phyloP scores from a whole-genome alignment of 148 eudicot genomes.

The Diospyros kaki region DNA sequence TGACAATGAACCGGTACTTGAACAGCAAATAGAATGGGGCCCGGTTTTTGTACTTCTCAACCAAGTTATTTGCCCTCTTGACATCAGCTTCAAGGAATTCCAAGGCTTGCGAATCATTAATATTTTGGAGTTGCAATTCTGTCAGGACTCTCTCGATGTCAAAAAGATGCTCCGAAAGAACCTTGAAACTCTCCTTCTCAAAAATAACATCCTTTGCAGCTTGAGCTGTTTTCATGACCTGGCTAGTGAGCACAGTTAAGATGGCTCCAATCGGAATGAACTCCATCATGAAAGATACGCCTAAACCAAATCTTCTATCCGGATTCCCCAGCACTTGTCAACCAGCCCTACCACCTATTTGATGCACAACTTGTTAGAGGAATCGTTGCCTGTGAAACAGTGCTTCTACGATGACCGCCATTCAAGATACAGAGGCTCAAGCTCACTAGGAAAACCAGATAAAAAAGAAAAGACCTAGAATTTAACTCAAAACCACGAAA shows the following conservation, averaged over 20 bases:
- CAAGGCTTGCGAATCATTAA: conserved; percentile 32
- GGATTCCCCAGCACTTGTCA: neutral
- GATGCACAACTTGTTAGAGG: neutral
- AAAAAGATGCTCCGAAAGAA: conserved; percentile 29
- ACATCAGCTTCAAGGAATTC: conserved; percentile 33
- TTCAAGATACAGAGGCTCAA: neutral
- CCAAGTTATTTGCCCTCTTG: conserved; percentile 30
- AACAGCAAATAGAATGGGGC: conserved; percentile 32
- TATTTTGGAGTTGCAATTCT: conserved; percentile 25
- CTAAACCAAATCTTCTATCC: neutral
- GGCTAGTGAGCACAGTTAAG: conserved; percentile 20
- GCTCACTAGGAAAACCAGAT: neutral
- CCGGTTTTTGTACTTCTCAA: conserved; percentile 32
- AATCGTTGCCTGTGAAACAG: neutral
- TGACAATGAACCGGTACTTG: conserved; percentile 34
- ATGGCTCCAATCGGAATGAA: conserved; percentile 31
- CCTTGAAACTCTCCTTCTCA: conserved; percentile 36
- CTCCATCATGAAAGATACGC: conserved; percentile 9
- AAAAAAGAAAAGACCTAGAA: neutral
- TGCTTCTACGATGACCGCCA: neutral
- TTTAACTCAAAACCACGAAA: neutral
- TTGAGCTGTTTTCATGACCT: conserved; percentile 33
- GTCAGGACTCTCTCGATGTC: conserved; percentile 29
- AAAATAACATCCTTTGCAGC: conserved; percentile 38
- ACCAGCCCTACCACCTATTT: neutral